Conservation (phyloP, 2,329 filamentous ascomycete genomes). For the Paracoccidioides lutzii region DNA sequence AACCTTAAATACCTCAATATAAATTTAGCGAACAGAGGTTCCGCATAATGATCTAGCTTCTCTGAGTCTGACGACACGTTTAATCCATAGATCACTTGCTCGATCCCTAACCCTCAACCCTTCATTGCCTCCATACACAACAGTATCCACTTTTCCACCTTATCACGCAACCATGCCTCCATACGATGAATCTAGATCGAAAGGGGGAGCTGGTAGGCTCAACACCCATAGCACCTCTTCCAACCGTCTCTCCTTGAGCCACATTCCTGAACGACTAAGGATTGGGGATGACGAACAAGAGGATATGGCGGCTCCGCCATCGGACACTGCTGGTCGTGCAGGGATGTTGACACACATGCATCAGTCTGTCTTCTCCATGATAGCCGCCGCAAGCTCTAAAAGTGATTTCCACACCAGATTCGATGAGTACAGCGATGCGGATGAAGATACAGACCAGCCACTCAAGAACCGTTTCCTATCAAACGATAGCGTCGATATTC, state of each 20-base stretch:
- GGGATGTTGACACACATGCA: constrained; percentile 58
- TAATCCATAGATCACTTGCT: neutral
- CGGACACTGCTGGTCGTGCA: constrained; percentile 20
- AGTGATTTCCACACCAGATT: constrained; percentile 73
- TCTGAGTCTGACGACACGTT: constrained; percentile 2
- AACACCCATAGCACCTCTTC: neutral
- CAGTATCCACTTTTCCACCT: neutral
- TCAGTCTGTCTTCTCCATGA: constrained; percentile 86
- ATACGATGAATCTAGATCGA: neutral
- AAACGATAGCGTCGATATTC: neutral
- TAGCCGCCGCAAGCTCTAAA: constrained; percentile 72
- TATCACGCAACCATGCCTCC: neutral
- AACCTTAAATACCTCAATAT: neutral
- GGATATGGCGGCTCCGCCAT: constrained; percentile 46
- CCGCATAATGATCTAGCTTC: neutral
- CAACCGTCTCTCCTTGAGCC: constrained; percentile 27
- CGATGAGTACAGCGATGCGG: constrained; percentile 70
- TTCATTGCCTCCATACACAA: neutral
- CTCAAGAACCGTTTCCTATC: constrained; percentile 5
- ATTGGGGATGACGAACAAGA: constrained; percentile 46
- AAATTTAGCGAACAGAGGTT: neutral
- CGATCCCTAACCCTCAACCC: neutral
- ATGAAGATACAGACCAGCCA: constrained; percentile 15
- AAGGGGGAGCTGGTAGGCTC: neutral
- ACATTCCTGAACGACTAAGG: constrained; percentile 45